These are phyloP conservation scores for Uronychia setigera DNA, from an alignment of 73 alveolate genomes.

Conservation along the genomic window DNA sequence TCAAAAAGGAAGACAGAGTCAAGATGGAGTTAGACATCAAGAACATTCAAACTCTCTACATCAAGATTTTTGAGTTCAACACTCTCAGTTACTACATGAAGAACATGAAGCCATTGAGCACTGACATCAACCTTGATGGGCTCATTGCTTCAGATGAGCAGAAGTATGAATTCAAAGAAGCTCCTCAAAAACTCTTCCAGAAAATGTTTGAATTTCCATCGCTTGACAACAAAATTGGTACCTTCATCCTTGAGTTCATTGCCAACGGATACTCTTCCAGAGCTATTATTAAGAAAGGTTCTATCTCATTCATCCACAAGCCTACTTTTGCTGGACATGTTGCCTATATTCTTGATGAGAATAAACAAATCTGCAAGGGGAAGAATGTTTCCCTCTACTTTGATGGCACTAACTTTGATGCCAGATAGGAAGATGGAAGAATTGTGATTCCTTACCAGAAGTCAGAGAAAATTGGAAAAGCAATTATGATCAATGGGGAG, in stretches of 20 bases:
- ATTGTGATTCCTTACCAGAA: constrained; percentile 77
- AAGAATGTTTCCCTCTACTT: constrained; percentile 73
- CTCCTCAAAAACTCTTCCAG: constrained; percentile 51
- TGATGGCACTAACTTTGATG: constrained; percentile 67
- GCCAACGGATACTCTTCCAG: constrained; percentile 88
- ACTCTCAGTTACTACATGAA: constrained; percentile 82
- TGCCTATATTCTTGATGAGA: constrained; percentile 84
- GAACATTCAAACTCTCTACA: constrained; percentile 74
- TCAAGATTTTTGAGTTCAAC: constrained; percentile 88
- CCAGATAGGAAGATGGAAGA: constrained; percentile 75
- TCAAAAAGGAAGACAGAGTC: constrained; percentile 77
- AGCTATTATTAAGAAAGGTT: constrained; percentile 91
- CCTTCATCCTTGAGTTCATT: constrained; percentile 88
- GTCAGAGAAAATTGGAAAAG: constrained; percentile 1
- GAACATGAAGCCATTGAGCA: constrained; percentile 67
- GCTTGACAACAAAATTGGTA: constrained; percentile 83
- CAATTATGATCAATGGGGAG: constrained; percentile 25
- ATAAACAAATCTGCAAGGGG: constrained; percentile 78
- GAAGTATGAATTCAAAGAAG: constrained; percentile 66
- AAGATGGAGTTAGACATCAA: constrained; percentile 74
- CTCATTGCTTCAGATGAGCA: constrained; percentile 73
- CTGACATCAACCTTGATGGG: constrained; percentile 91
- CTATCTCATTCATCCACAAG: constrained; percentile 75
- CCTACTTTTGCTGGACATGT: constrained; percentile 87
- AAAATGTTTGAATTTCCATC: constrained; percentile 70